Base-by-base conservation (phyloP, 2,329 filamentous ascomycete species). In the Ustulina deusta region DNA sequence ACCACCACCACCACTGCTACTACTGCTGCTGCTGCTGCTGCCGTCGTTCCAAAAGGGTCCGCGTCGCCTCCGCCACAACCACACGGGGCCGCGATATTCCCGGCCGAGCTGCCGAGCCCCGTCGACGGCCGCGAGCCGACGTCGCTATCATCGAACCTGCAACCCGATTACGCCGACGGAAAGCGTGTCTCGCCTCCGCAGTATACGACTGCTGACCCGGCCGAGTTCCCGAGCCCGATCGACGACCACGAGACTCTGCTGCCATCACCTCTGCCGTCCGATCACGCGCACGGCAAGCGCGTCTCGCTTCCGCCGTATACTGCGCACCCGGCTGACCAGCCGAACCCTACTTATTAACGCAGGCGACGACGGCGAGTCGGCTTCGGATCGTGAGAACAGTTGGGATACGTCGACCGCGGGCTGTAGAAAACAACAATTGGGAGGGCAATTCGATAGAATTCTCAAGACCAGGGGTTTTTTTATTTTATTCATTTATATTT, bases 31-130 rank as follows among this genome's bases (percentile, higher is more conserved):
- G 27, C 9, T 15, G 15, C 49, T 15, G 15, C 22, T 11, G 11
- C 2, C 34, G 51, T 4, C 20, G 52, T 27, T 15, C 17, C 29
- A 9, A 58, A 46, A 5, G 48, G 51, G 1, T 9, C n/a, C 22
- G 42, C 44, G 11, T 36, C 48, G 3, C 49, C 59, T 7, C 27
- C 60, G 10, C 20, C 36, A 5, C 34, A 10, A 2, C 60, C 38
- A 11, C 44, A 46, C 1, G 57, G 56, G 15, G 57, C 59, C 2
- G 17, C 32, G 1, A 55, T 27, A 6, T 60, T 20, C 22, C 63
- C 63, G 20, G 66, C 59, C 9, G 66, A 69, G 29, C 40, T 69
- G 27, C 63, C 55, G 63, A 69, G 66, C 20, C 66, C 66, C 3
- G 20, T 66, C 34, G 63, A 63, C 11, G 63, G 55, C 3, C 58